Conservation (phyloP, 1,284 basidiomycete species). For the Malassezia nana region DNA sequence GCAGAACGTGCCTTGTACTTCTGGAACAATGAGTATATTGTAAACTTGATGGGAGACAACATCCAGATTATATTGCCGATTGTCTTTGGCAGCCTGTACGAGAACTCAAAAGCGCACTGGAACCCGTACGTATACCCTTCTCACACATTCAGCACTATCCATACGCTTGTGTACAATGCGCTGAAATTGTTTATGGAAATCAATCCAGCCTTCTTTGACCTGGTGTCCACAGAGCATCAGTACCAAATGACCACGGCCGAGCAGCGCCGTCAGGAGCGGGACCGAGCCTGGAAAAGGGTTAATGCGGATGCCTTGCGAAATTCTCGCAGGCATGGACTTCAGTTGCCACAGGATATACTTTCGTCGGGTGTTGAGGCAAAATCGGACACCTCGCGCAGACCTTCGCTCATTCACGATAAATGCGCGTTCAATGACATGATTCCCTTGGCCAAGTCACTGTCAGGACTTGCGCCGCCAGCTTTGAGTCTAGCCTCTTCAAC, state of each 20-base stretch:
- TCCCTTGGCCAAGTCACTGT: slow-evolving; percentile 8
- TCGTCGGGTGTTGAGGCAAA: not conserved
- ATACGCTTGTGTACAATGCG: slow-evolving; percentile 97
- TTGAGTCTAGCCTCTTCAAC: slow-evolving; percentile 11
- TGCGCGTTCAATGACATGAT: slow-evolving; percentile 5
- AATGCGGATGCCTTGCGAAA: slow-evolving; percentile 38
- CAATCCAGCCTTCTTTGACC: slow-evolving; percentile 89
- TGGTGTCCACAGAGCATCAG: slow-evolving; percentile 86
- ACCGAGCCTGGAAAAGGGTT: slow-evolving; percentile 40
- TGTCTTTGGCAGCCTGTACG: slow-evolving; percentile 94
- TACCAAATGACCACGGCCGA: slow-evolving; percentile 56
- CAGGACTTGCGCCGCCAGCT: slow-evolving; percentile 13
- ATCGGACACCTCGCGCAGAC: not conserved
- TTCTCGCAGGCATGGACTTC: slow-evolving; percentile 30
- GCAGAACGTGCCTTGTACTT: slow-evolving; percentile 49
- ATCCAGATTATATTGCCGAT: slow-evolving; percentile 79
- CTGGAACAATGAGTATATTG: slow-evolving; percentile 88
- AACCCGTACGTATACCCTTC: slow-evolving; percentile 62
- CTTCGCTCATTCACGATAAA: not conserved
- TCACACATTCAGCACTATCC: slow-evolving; percentile 66
- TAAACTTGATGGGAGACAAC: slow-evolving; percentile 98
- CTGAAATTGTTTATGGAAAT: slow-evolving; percentile 99
- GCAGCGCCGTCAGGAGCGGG: slow-evolving; percentile 35
- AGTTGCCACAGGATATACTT: slow-evolving; percentile 20
- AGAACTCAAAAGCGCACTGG: slow-evolving; percentile 95